Evolutionary conservation across 257 asterid genomes (phyloP).

Genomic region (Petrea volubilis): DNA sequence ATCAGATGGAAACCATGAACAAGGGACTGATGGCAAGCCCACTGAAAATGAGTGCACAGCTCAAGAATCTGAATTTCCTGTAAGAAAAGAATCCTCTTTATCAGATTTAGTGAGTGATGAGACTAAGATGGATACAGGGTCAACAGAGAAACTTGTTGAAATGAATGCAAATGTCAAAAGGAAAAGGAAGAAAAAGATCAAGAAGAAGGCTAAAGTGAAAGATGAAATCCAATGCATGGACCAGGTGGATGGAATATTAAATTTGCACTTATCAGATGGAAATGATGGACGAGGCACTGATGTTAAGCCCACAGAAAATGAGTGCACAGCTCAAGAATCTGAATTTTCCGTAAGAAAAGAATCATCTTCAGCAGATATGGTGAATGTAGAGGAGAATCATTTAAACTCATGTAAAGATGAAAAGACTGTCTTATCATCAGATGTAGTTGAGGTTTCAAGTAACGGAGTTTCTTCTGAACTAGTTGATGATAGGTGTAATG

Average conservation of each 20-base stretch:
- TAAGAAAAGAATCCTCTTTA: constrained; percentile 26
- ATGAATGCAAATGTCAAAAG: constrained; percentile 24
- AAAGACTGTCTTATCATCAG: constrained; percentile 6
- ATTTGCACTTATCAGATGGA: constrained; percentile 32
- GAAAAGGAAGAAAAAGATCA: constrained; percentile 27
- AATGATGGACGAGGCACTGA: constrained; percentile 19
- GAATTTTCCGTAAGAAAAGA: constrained; percentile 26
- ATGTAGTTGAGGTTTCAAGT: constrained; percentile 14
- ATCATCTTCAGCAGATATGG: constrained; percentile 18
- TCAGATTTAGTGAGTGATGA: too few relatives aligned
- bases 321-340: constrained; percentile 24
- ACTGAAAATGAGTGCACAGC: constrained; percentile 13
- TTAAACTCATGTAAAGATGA: background rate
- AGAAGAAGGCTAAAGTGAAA: constrained; percentile 15
- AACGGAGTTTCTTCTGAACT: constrained; percentile 7
- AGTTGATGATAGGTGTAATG: constrained; percentile 17
- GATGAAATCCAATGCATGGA: constrained; percentile 25
- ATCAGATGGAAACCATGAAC: constrained; percentile 29
- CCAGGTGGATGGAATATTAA: constrained; percentile 30
- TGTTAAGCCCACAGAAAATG: constrained; percentile 1
- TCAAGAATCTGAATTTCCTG: constrained; percentile 27
- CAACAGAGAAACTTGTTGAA: constrained; percentile 24
- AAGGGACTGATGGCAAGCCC: constrained; percentile 9
- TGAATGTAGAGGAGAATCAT: constrained; percentile 11
- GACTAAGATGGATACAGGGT: constrained; percentile 23